Percentiles rank a stretch among this genome's conserved stretches.
phyloP scores from a whole-genome alignment of 371 early-diverging fungal genomes.

The Syncephalastrum sp. region DNA sequence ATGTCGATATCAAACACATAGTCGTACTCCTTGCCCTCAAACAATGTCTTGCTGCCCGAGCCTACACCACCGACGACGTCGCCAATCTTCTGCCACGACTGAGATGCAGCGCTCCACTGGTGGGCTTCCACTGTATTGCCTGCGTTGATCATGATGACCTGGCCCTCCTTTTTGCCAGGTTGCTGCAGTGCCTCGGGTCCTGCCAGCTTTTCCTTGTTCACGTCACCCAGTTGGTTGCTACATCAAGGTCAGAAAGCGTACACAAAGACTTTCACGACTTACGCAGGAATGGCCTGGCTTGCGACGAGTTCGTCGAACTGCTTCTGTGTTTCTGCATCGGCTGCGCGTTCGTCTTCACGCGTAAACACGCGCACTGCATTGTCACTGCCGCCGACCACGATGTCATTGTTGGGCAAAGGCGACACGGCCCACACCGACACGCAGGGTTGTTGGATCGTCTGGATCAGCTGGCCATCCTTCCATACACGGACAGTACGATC shows the following conservation, averaged over 20 bases:
- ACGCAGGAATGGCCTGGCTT: conserved; percentile 72
- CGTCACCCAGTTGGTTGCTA: conserved; percentile 84
- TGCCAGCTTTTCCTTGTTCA: conserved; percentile 82
- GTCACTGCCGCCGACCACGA: conserved; percentile 88
- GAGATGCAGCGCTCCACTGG: conserved; percentile 73
- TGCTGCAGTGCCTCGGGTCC: conserved; percentile 70
- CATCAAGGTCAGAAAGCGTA: not conserved
- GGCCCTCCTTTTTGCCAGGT: conserved; percentile 82
- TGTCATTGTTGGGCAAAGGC: conserved; percentile 79
- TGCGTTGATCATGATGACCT: conserved; percentile 86
- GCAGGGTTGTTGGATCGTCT: conserved; percentile 87
- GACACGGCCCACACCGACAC: conserved; percentile 92
- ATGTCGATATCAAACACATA: conserved; percentile 98
- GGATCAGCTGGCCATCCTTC: conserved; percentile 71
- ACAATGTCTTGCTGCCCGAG: conserved; percentile 69
- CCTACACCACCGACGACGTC: conserved; percentile 93
- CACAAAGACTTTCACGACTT: conserved; percentile 23
- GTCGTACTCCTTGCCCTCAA: conserved; percentile 92
- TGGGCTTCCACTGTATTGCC: conserved; percentile 79
- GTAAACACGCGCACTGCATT: conserved; percentile 83
- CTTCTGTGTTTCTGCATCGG: conserved; percentile 55
- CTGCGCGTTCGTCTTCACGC: conserved; percentile 57
- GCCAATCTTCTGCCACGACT: conserved; percentile 89
- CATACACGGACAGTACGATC: conserved; percentile 91
- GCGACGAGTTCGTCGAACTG: conserved; percentile 75